phyloP scores from a whole-genome alignment of 257 asterid species.

The Mentha longifolia region DNA sequence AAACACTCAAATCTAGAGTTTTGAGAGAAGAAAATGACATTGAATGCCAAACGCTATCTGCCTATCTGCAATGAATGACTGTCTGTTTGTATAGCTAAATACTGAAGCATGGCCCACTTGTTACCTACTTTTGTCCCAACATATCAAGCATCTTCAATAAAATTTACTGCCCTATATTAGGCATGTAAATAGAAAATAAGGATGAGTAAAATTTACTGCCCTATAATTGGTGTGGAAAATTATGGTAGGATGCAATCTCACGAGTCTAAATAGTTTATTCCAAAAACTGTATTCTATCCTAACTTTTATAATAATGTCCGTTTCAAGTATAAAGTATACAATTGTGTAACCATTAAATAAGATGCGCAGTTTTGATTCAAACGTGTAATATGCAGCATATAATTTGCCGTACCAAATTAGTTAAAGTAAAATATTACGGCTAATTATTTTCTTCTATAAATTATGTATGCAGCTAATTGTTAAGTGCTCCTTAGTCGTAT shows the following conservation, averaged over 20 bases:
- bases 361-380: neutral
- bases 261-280: neutral
- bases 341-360: neutral
- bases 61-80: constrained; percentile 7
- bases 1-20: neutral
- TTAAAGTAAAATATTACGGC: no score
- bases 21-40: neutral
- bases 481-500: neutral
- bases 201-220: neutral
- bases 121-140: neutral
- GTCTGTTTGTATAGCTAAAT: neutral
- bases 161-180: neutral
- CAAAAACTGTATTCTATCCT: neutral
- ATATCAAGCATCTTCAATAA: neutral
- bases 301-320: neutral
- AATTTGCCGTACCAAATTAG: no score
- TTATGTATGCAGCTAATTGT: no score
- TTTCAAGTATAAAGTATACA: neutral
- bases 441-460: no score
- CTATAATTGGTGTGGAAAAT: neutral
- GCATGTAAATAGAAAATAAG: neutral
- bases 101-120: neutral
- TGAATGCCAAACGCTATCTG: neutral
- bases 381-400: neutral
- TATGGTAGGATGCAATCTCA: neutral